These are phyloP conservation scores for Ophiosphaerella narmari DNA, from an alignment of 2,329 filamentous ascomycete genomes.

Conservation along the genomic window DNA sequence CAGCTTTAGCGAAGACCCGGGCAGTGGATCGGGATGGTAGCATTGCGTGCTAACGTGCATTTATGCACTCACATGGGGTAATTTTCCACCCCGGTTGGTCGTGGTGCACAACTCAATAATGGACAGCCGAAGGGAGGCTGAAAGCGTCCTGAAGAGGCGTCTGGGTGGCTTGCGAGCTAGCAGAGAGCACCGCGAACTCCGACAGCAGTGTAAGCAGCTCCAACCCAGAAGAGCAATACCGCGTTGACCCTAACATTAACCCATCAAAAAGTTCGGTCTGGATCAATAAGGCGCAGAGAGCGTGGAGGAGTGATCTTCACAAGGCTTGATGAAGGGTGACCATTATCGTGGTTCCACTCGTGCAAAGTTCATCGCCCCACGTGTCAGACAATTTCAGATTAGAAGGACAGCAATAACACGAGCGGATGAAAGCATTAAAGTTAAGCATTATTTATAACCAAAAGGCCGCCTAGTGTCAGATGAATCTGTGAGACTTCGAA, in stretches of 20 bases:
- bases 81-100: neutral
- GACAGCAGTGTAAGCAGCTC: neutral
- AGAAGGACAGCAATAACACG: no score
- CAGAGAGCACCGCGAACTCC: neutral
- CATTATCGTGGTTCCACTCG: no score
- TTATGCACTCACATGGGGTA: constrained; percentile 4
- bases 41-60: neutral
- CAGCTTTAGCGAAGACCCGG: constrained; percentile 3
- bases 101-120: neutral
- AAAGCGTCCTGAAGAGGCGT: constrained; percentile 2
- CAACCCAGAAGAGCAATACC: neutral
- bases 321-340: no score
- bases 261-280: neutral
- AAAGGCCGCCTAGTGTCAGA: no score
- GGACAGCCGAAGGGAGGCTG: neutral
- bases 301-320: neutral
- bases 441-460: no score
- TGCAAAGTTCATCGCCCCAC: no score
- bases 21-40: neutral
- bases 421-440: no score
- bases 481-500: no score
- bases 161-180: neutral
- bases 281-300: neutral
- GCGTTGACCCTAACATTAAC: neutral
- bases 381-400: no score